phyloP scores from a whole-genome alignment of 2,329 filamentous ascomycete genomes.

The Chaetomiaceae sp. region DNA sequence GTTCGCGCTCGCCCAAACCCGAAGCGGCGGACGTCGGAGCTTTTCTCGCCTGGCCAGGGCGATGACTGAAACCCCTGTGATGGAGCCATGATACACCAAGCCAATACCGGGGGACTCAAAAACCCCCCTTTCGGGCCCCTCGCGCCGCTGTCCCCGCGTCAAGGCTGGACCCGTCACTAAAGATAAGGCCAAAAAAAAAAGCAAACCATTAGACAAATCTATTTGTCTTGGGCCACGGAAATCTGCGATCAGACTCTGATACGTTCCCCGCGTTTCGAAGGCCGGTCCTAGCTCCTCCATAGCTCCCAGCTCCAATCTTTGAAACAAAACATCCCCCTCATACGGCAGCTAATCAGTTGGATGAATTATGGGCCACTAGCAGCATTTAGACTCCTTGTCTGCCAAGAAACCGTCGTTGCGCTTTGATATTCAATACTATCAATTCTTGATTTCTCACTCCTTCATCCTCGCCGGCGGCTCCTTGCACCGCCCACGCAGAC shows the following conservation, averaged over 20 bases:
- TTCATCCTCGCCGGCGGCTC: not conserved
- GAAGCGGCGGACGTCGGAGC: not conserved
- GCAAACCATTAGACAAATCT: not conserved
- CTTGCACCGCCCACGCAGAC: too few species aligned
- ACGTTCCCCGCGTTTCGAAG: not conserved
- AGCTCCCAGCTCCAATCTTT: not conserved
- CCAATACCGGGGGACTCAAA: too few species aligned
- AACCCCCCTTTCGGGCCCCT: not conserved
- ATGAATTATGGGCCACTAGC: too few species aligned
- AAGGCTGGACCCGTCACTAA: too few species aligned
- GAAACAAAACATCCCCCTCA: conserved; percentile 1
- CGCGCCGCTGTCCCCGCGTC: not conserved
- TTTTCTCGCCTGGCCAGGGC: conserved; percentile 22
- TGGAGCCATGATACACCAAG: not conserved
- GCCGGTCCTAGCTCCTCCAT: too few species aligned
- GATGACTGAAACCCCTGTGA: conserved; percentile 31
- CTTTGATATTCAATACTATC: too few species aligned
- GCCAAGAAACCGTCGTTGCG: too few species aligned
- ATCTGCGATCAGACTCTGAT: too few species aligned
- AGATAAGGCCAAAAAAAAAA: not conserved
- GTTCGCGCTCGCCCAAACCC: not conserved
- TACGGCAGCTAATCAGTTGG: too few species aligned
- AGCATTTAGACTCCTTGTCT: too few species aligned
- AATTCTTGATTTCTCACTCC: not conserved
- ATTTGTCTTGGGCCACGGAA: not conserved